phyloP scores from a whole-genome alignment of 495 filamentous ascomycete species.

The Podospora comata region DNA sequence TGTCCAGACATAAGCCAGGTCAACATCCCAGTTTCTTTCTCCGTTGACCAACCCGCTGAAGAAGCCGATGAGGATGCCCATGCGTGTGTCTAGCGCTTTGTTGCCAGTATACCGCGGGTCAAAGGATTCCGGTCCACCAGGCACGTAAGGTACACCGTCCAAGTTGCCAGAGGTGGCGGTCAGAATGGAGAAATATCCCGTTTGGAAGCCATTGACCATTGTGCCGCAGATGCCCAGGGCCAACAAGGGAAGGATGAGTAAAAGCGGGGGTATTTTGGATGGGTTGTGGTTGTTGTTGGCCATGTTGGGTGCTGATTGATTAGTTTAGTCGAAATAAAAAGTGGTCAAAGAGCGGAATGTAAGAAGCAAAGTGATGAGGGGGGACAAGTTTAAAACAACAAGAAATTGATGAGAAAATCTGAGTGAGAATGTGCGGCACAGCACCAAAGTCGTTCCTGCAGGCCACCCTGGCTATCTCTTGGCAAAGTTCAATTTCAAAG shows the following conservation, averaged over 20 bases:
- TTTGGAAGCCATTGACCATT: not conserved
- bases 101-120: not conserved
- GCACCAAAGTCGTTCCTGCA: too few species aligned
- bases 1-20: not conserved
- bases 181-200: not conserved
- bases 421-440: too few species aligned
- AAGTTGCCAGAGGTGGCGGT: not conserved
- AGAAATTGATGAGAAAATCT: too few species aligned
- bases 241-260: not conserved
- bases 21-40: not conserved
- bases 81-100: not conserved
- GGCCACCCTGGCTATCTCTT: too few species aligned
- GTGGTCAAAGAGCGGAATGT: not conserved
- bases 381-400: too few species aligned
- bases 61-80: not conserved
- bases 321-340: not conserved
- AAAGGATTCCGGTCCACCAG: not conserved
- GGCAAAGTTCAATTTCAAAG: too few species aligned
- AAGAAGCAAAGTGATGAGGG: not conserved
- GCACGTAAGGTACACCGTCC: not conserved
- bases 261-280: not conserved
- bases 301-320: not conserved
- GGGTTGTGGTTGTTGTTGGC: not conserved
- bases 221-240: not conserved
- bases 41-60: not conserved